phyloP scores from a whole-genome alignment of 805 yeast genomes.

The Teunomyces funiuensis region DNA sequence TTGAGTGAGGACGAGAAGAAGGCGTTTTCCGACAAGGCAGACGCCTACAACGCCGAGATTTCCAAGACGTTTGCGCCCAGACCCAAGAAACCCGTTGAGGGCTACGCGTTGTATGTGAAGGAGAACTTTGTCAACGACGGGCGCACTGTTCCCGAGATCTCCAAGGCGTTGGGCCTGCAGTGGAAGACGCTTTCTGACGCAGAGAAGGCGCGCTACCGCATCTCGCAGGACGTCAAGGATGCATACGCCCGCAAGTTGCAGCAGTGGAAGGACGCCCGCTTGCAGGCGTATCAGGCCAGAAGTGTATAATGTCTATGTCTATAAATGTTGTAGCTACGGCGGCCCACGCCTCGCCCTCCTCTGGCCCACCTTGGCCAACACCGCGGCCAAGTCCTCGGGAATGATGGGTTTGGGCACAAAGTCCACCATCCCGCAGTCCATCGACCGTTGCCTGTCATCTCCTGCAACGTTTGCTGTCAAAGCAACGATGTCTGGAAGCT shows the following conservation, averaged over 20 bases:
- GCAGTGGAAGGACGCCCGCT: conserved; percentile 33
- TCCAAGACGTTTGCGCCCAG: conserved; percentile 26
- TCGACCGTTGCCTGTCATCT: conserved; percentile 49
- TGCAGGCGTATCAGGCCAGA: conserved; percentile 16
- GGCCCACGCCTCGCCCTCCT: not conserved
- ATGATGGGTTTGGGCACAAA: conserved; percentile 54
- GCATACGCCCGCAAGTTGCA: conserved; percentile 21
- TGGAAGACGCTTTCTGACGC: conserved; percentile 31
- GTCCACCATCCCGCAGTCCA: conserved; percentile 52
- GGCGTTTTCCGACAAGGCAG: conserved; percentile 23
- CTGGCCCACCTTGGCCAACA: conserved; percentile 20
- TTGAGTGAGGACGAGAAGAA: conserved; percentile 31
- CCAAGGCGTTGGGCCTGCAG: conserved; percentile 24
- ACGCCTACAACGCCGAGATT: conserved; percentile 26
- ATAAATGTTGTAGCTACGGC: not conserved
- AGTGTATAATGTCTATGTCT: not conserved
- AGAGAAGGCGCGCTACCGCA: conserved; percentile 28
- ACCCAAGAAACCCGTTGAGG: conserved; percentile 33
- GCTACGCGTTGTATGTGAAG: conserved; percentile 32
- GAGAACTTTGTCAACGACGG: conserved; percentile 25
- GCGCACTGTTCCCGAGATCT: conserved; percentile 22
- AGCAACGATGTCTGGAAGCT: conserved; percentile 44
- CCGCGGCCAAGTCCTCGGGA: conserved; percentile 44
- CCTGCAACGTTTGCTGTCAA: conserved; percentile 55
- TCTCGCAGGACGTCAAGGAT: conserved; percentile 18